Evolutionary conservation across 805 yeast genomes (phyloP), one percentile per base, ranked within the genome.

Genomic region (Millerozyma miso): DNA sequence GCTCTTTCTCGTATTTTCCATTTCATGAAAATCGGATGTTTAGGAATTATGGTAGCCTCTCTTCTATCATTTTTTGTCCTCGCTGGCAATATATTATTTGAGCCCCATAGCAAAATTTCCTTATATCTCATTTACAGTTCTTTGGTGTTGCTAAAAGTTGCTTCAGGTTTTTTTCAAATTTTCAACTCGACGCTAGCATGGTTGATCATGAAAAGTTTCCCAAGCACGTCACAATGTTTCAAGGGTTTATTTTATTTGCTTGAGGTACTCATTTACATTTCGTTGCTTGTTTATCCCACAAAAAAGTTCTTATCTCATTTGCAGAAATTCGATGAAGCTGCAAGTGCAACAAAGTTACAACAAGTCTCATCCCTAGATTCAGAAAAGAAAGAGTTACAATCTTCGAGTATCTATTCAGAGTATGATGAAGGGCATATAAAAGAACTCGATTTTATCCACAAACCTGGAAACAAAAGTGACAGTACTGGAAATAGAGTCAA

Each of bases 41-140:
- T 49, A 35, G 53, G 53, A 3, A 53, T 58, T 3, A 31, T 45
- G 18, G 26, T 33, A 5, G 19, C 39, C n/a, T 26, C 42, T 14
- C 13, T 42, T 12, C 35, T 42, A n/a, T 38, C 20, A 8, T 18
- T 41, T 12, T 39, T 39, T 10, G 4, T 23, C 6, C 6, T 19
- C 7, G 12, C 19, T 7, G 6, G 15, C 10, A 26, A 17, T 33
- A 19, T 13, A 8, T 4, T 31, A 5, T 16, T 6, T 7, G 14
- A 20, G 32, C 19, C 26, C 19, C 36, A 19, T 15, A 33, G 18
- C 15, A 39, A 33, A 16, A 32, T 18, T 8, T 8, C 37, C 8
- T 13, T 39, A 18, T 39, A 32, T 39, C 8, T 14, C 15, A n/a
- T 35, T 10, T 16, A 13, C 10, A n/a, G 17, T 32, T 12, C 19